phyloP scores from a whole-genome alignment of 352 stramenopile genomes.

The Pythium phragmiticola region DNA sequence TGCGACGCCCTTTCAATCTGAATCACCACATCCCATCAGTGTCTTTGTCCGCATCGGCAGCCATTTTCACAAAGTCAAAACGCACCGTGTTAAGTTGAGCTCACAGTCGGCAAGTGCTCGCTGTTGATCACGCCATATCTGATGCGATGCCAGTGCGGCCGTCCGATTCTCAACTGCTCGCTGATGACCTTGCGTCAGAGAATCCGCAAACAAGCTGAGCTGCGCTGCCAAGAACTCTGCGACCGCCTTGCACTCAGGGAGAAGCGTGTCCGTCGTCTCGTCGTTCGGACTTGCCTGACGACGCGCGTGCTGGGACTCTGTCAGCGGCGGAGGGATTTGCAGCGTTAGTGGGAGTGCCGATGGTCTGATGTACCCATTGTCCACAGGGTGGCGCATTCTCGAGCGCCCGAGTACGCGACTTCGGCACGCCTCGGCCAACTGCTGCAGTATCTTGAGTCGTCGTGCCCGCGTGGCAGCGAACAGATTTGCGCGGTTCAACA shows the following conservation, averaged over 20 bases:
- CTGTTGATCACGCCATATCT: slow-evolving; percentile 26
- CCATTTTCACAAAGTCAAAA: neutral
- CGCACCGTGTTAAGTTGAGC: slow-evolving; percentile 16
- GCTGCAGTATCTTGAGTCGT: slow-evolving; percentile 14
- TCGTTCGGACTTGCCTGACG: slow-evolving; percentile 9
- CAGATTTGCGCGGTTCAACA: slow-evolving; percentile 13
- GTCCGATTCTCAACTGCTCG: neutral
- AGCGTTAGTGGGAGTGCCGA: slow-evolving; percentile 4
- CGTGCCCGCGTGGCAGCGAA: slow-evolving; percentile 8
- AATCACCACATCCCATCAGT: neutral
- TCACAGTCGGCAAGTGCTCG: slow-evolving; percentile 23
- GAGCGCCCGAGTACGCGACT: slow-evolving; percentile 16
- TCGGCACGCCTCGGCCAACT: slow-evolving; percentile 25
- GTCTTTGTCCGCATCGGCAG: neutral
- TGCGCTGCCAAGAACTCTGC: slow-evolving; percentile 18
- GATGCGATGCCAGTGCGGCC: slow-evolving; percentile 9
- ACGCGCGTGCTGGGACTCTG: neutral
- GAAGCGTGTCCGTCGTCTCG: neutral
- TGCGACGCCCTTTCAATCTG: neutral
- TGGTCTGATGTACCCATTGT: slow-evolving; percentile 16
- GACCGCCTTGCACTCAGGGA: slow-evolving; percentile 10
- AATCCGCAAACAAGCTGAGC: slow-evolving; percentile 12
- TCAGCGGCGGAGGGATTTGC: slow-evolving; percentile 6
- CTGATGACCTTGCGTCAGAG: neutral
- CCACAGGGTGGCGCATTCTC: slow-evolving; percentile 14